These are phyloP conservation scores for Phoenix dactylifera DNA, from an alignment of 176 grass and related monocot genomes.

Conservation along the genomic window DNA sequence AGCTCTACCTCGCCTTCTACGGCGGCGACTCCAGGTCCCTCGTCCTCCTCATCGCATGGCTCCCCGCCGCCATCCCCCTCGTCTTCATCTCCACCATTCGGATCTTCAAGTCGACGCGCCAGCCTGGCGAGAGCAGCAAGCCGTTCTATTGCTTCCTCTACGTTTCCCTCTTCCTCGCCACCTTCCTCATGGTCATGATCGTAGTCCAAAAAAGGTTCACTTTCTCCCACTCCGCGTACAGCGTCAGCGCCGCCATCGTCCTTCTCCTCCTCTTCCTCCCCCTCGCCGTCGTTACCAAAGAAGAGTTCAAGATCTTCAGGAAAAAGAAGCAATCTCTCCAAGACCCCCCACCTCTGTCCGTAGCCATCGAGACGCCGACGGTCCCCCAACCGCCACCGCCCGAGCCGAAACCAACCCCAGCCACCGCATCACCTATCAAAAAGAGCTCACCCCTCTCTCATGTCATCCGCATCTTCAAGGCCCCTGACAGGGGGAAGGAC, in stretches of 20 bases:
- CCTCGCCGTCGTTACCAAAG: slow-evolving; percentile 41
- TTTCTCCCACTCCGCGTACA: slow-evolving; percentile 40
- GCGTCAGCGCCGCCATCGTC: slow-evolving; percentile 34
- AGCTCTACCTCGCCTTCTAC: slow-evolving; percentile 66
- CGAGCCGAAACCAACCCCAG: not conserved
- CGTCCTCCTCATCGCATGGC: slow-evolving; percentile 69
- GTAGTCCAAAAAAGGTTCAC: slow-evolving; percentile 36
- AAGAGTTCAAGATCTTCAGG: slow-evolving; percentile 35
- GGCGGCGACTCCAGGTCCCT: slow-evolving; percentile 40
- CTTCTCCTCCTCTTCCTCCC: slow-evolving; percentile 62
- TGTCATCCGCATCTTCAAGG: slow-evolving; percentile 31
- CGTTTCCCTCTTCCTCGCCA: slow-evolving; percentile 50
- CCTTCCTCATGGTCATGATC: slow-evolving; percentile 58
- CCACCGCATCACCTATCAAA: not conserved
- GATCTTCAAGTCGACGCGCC: slow-evolving; percentile 31
- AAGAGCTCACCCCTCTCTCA: not conserved
- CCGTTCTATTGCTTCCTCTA: slow-evolving; percentile 65
- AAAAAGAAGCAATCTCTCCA: too few species aligned
- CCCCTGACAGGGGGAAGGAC: slow-evolving; percentile 47
- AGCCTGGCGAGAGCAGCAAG: slow-evolving; percentile 28
- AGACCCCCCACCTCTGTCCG: not conserved
- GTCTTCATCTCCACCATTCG: slow-evolving; percentile 62
- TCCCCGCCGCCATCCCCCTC: slow-evolving; percentile 54
- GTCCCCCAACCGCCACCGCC: not conserved
- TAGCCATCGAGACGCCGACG: not conserved